Conservation (phyloP, 2,329 filamentous ascomycete species). For the Alternaria alternata region DNA sequence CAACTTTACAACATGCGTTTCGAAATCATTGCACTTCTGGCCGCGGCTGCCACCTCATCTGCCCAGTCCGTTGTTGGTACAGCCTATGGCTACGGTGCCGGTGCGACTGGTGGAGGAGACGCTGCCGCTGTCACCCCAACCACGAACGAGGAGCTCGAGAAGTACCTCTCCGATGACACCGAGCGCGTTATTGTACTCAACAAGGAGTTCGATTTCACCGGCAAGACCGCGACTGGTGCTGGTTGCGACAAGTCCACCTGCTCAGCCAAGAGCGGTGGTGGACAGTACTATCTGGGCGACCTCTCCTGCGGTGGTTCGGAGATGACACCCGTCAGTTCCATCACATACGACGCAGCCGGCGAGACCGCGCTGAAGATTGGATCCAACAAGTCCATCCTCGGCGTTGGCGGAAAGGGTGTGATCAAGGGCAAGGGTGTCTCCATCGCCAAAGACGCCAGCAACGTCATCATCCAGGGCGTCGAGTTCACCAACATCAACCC, state of each 20-base stretch:
- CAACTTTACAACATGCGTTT: conserved; percentile 27
- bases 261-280: conserved; percentile 19
- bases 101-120: conserved; percentile 34
- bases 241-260: conserved; percentile 33
- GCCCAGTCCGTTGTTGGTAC: conserved; percentile 36
- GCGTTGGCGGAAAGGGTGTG: conserved; percentile 50
- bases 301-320: conserved; percentile 28
- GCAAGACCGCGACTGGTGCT: conserved; percentile 27
- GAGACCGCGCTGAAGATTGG: conserved; percentile 43
- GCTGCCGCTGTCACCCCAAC: conserved; percentile 33
- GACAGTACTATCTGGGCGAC: conserved; percentile 34
- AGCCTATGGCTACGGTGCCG: conserved; percentile 34
- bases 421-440: conserved; percentile 55
- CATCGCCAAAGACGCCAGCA: conserved; percentile 43
- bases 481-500: conserved; percentile 51
- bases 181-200: conserved; percentile 32
- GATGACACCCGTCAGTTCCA: conserved; percentile 32
- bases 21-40: conserved; percentile 24
- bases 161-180: conserved; percentile 29
- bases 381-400: conserved; percentile 55
- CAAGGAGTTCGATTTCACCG: conserved; percentile 38
- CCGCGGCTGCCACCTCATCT: conserved; percentile 24
- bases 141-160: conserved; percentile 31
- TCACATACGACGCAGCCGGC: conserved; percentile 48
- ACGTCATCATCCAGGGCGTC: conserved; percentile 54